Conservation (phyloP, 1,139 yeast species). For the Williopsis jadinii region DNA sequence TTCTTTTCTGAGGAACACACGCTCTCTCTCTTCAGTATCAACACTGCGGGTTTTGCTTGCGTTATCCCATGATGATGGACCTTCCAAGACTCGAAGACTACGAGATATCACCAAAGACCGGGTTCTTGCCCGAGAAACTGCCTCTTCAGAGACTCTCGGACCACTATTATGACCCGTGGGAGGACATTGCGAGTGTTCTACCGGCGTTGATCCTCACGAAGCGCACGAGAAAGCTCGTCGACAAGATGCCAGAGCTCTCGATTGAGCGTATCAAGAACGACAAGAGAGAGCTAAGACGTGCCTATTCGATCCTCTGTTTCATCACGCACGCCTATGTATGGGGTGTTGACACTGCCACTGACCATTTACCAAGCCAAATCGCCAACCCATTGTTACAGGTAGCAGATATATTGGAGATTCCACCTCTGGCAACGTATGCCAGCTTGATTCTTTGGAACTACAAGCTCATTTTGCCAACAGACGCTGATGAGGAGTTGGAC, state of each 20-base stretch:
- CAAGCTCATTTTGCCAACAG: slow-evolving; percentile 49
- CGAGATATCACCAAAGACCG: slow-evolving; percentile 62
- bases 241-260: slow-evolving; percentile 48
- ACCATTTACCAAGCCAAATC: slow-evolving; percentile 57
- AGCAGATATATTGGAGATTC: slow-evolving; percentile 57
- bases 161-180: slow-evolving; percentile 73
- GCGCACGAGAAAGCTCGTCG: slow-evolving; percentile 52
- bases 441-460: slow-evolving; percentile 87
- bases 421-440: slow-evolving; percentile 86
- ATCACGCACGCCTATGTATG: slow-evolving; percentile 86
- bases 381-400: slow-evolving; percentile 64
- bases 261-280: slow-evolving; percentile 36
- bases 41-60: too few relatives aligned
- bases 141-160: slow-evolving; percentile 61
- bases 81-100: slow-evolving; percentile 51
- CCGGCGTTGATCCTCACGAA: slow-evolving; percentile 69
- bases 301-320: slow-evolving; percentile 72
- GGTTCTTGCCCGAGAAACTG: slow-evolving; percentile 66
- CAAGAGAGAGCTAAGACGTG: slow-evolving; percentile 59
- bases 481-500: slow-evolving; percentile 31
- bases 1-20: too few relatives aligned
- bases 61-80: slow-evolving; percentile 13
- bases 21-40: too few relatives aligned
- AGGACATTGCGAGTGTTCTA: slow-evolving; percentile 51
- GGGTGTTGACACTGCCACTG: slow-evolving; percentile 67